Evolutionary conservation across 75 land plant species (phyloP).

Genomic region (Pinus taeda): DNA sequence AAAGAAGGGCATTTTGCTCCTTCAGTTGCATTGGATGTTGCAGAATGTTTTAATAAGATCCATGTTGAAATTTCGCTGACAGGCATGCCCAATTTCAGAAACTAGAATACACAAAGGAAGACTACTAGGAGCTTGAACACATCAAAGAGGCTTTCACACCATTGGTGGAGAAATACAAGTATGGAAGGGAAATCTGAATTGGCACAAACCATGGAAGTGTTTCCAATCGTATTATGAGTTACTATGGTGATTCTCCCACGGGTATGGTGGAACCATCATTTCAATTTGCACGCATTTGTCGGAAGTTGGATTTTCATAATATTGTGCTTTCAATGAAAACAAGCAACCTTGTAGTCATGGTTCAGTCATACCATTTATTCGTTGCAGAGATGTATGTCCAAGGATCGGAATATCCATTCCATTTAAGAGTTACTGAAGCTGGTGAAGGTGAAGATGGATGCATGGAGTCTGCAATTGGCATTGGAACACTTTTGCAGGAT

Average conservation of each 20-base stretch:
- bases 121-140: conserved; percentile 96
- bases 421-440: conserved; percentile 97
- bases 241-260: conserved; percentile 99
- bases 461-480: conserved; percentile 99
- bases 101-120: conserved; percentile 28
- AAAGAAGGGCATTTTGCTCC: conserved; percentile 55
- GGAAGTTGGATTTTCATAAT: conserved; percentile 93
- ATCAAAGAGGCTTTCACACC: conserved; percentile 95
- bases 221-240: conserved; percentile 98
- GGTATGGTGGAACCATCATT: conserved; percentile 99
- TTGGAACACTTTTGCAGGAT: conserved; percentile 96
- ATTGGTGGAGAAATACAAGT: conserved; percentile 97
- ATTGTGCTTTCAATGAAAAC: conserved; percentile 99
- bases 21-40: too few species aligned
- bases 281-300: conserved; percentile 92
- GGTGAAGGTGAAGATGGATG: conserved; percentile 99
- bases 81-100: too few species aligned
- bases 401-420: conserved; percentile 98
- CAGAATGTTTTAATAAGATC: too few species aligned
- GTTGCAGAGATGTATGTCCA: conserved; percentile 96
- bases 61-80: too few species aligned
- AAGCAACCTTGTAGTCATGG: conserved; percentile 97
- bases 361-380: conserved; percentile 90
- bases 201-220: conserved; percentile 99
- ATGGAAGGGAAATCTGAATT: conserved; percentile 96